Conservation (phyloP, 257 asterid species). For the Solanum acaule region DNA sequence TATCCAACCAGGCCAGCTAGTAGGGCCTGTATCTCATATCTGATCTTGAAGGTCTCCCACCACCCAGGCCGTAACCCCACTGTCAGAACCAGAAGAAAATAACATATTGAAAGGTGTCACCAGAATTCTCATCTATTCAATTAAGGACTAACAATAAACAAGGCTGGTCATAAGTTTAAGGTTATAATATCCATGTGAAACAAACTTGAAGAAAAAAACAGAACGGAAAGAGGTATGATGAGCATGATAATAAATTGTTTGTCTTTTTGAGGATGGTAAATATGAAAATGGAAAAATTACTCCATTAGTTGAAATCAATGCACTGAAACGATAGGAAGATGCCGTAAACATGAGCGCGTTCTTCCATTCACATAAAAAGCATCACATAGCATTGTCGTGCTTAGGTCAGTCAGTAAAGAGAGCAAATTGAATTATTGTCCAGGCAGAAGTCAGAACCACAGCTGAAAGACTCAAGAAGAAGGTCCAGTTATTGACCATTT, state of each 20-base stretch:
- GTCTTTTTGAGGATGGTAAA: not conserved
- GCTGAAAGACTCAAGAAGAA: not conserved
- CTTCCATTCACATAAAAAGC: not conserved
- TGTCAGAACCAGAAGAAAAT: conserved; percentile 15
- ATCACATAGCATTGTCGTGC: not conserved
- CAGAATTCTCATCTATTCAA: not conserved
- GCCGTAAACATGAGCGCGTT: not conserved
- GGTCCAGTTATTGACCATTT: not conserved
- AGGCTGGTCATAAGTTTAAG: not conserved
- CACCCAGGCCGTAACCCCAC: conserved; percentile 80
- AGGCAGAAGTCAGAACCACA: not conserved
- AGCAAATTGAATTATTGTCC: not conserved
- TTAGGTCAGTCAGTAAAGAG: not conserved
- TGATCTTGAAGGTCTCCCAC: conserved; percentile 69
- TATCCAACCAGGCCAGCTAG: conserved; percentile 29
- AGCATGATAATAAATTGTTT: not conserved
- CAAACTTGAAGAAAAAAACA: not conserved
- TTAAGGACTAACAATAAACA: not conserved
- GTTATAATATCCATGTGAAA: not conserved
- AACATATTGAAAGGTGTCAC: not conserved
- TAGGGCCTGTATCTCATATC: conserved; percentile 88
- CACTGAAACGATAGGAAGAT: not conserved
- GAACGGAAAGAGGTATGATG: not conserved
- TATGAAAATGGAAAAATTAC: not conserved
- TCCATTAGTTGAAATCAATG: not conserved